Base-by-base conservation (phyloP, 495 filamentous ascomycete genomes). In the Neurospora sp. region DNA sequence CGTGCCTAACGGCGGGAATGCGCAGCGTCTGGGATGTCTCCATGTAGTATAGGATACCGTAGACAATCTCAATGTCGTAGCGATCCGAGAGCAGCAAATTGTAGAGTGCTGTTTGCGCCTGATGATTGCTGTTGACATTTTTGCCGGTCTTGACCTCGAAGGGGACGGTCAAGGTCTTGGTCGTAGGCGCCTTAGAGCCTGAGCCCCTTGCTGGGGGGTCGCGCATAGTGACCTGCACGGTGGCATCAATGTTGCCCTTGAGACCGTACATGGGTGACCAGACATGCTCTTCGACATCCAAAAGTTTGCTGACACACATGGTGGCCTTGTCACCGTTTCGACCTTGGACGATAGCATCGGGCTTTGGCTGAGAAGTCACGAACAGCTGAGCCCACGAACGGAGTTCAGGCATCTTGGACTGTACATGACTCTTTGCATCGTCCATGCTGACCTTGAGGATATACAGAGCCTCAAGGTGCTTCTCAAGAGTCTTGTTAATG, bases 221-320 rank as follows among this genome's bases (percentile, higher is more conserved):
- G 53, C 89, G 81, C 83, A 96, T 91, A 6, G 87, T 88, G n/a
- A 95, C 89, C 82, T 98, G 93, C 14, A 99, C 91, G 5, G 96
- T 98, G n/a, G 96, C 96, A 83, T 99, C 96, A 72, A 99, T 93
- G 79, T 97, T 98, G 40, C 96, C 96, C 82, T 99, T 98, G 8
- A 99, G 85, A 0, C 96, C 96, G 78, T 95, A 98, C 90, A 93
- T 93, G 8, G 96, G 96, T 18, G 96, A 98, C 96, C 94, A 98
- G 44, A 98, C 88, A 77, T 98, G 94, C 80, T 99, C 96, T 81
- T 99, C 96, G 27, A 98, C 93, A 78, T 97, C 96, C 53, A 99
- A 90, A 41, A 99, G 84, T 79, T 97, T 98, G 80, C 89, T 97
- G 75, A 99, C 89, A 76, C 91, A 93, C 86, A 98, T 89, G 59